These are phyloP conservation scores for Penicillium sp. DNA, from an alignment of 2,329 filamentous ascomycete genomes.

Conservation along the genomic window DNA sequence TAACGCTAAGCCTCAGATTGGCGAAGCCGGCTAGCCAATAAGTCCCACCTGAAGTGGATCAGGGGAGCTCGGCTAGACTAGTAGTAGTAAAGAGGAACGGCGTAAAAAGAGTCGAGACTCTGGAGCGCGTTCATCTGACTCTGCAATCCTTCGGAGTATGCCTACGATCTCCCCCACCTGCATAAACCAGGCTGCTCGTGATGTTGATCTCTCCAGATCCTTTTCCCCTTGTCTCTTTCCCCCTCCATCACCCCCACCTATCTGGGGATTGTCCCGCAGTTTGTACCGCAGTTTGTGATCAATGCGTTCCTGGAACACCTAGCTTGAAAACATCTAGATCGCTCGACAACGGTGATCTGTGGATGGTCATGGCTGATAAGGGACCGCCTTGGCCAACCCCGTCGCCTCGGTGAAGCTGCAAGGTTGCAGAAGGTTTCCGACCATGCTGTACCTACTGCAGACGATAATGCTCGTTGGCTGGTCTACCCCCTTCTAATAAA, in stretches of 20 bases:
- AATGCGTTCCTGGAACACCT: not conserved
- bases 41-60: not conserved
- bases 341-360: not conserved
- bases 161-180: conserved; percentile 5
- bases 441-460: conserved; percentile 10
- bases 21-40: not conserved
- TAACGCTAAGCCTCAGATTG: conserved; percentile 9
- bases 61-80: not conserved
- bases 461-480: conserved; percentile 23
- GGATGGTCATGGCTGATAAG: not conserved
- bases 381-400: not conserved
- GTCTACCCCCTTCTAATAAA: conserved; percentile 8
- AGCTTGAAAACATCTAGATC: not conserved
- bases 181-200: conserved; percentile 2
- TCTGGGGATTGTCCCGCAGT: conserved; percentile 8
- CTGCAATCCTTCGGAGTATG: not conserved
- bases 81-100: not conserved
- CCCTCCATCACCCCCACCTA: conserved; percentile 3
- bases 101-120: conserved; percentile 10
- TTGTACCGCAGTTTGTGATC: conserved; percentile 6
- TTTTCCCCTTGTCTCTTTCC: not conserved
- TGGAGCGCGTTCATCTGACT: conserved; percentile 10
- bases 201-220: conserved; percentile 16
- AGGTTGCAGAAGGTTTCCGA: conserved; percentile 20
- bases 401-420: conserved; percentile 9